Evolutionary conservation across 768 basidiomycete species (phyloP), one percentile per base, ranked within the genome.

Genomic region (Naganishia friedmannii): DNA sequence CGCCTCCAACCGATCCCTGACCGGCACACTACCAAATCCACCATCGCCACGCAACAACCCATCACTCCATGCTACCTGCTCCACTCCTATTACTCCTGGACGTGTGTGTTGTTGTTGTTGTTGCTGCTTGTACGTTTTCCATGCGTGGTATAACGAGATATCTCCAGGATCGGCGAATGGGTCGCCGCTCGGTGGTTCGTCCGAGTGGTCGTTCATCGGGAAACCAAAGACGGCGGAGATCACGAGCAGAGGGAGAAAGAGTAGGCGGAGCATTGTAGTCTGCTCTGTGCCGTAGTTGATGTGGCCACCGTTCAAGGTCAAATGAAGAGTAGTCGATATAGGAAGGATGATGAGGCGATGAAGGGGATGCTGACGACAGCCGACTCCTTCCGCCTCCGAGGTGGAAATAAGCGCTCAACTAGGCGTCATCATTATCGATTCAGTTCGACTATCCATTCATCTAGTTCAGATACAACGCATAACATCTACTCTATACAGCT

Each of bases 1-100:
- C 60, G 60, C 60, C 39, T 57, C 68, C 23, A 58, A 42, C 19
- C 46, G 55, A 45, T 23, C 48, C 37, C 46, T 54, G 15, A 58
- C 29, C 4, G 34, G 34, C 34, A 37, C 34, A 4, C 34, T 12
- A 31, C 34, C 42, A n/a, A 51, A 34, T 32, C 21, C 34, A 45
- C 23, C 21, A 45, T 21, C 19, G 12, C 67, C 32, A 39, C 54
- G 17, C 8, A 68, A 31, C 17, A 51, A 29, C 1, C n/a, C 15
- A 19, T 32, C 23, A 19, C 39, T 17, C 45, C 26, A 37, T 37
- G 37, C 34, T 7, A 26, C 39, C 26, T 55, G 53, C 55, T n/a
- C 26, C 12, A 12, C 26, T 45, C 23, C 29, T 9, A 31, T 19
- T 48, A 17, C 42, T 37, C 34, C 34, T 42, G 42, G 42, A 10